These are phyloP conservation scores for Penicillium simplicissimum DNA, from an alignment of 495 filamentous ascomycete genomes.

Conservation along the genomic window DNA sequence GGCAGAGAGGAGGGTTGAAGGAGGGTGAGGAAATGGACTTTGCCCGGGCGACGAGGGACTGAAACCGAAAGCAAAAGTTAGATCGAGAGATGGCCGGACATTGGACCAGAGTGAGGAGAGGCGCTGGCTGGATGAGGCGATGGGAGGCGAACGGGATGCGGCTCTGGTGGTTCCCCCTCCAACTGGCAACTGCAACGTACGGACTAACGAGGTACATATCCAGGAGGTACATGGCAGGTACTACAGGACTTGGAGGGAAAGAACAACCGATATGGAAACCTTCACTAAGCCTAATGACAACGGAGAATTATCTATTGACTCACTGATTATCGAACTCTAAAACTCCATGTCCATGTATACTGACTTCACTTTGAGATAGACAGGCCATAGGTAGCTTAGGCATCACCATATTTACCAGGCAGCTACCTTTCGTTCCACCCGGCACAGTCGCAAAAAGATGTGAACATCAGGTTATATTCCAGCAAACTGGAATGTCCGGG, in stretches of 20 bases:
- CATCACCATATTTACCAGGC: not conserved
- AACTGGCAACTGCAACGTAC: not conserved
- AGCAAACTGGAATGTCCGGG: not conserved
- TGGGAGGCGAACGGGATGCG: constrained; percentile 13
- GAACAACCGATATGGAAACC: not conserved
- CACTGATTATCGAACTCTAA: not conserved
- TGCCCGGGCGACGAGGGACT: not conserved
- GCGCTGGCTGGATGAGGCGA: constrained; percentile 3
- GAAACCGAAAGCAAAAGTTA: not conserved
- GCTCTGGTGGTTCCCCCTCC: constrained; percentile 10
- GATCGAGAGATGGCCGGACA: not conserved
- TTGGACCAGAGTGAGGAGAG: not conserved
- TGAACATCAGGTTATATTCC: not conserved
- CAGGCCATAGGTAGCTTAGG: not conserved
- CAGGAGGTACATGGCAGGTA: not conserved
- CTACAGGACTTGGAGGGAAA: not conserved
- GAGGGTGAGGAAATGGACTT: not conserved
- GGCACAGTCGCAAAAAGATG: constrained; percentile 10
- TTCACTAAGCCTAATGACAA: not conserved
- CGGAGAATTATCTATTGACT: not conserved
- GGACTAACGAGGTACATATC: not conserved
- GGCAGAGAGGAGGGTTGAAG: not conserved
- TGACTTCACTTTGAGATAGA: too few species aligned
- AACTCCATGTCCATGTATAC: too few species aligned
- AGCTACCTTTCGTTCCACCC: not conserved